Base-by-base conservation (phyloP, 192 early-diverging fungal species). In the Backusella tuberculispora region DNA sequence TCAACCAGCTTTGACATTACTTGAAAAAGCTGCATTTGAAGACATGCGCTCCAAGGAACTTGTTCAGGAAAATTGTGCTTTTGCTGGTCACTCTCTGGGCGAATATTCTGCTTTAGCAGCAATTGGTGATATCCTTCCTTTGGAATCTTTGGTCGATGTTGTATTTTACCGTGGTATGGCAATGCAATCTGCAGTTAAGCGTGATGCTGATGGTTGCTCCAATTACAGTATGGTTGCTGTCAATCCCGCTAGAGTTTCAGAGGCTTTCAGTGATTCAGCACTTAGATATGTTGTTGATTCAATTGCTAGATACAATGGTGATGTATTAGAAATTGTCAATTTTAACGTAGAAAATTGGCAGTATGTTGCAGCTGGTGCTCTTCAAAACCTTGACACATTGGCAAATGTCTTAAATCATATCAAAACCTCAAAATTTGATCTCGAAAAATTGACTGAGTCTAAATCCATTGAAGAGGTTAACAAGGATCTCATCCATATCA, bases 321-420 rank as follows among this genome's bases (percentile, higher is more conserved):
- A 90, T 48, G 83, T 97, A 14, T 80, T 97, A 70, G 97, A 98
- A 76, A 96, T 97, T 74, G 96, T 98, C 81, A 98, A 98, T 84
- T 96, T 90, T 89, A 98, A 98, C 85, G 96, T 98, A 63, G 95
- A 96, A 81, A 96, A 96, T 85, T 92, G 94, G 89, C 96, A 98
- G 84, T 98, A 98, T 72, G 95, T 98, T 13, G 91, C 94, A 79
- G 94, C 96, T 64, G 96, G 96, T 82, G 90, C 94, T 67, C 83
- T 95, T 65, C 82, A 88, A 69, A 90, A 90, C 81, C 83, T 98
- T 63, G 95, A 97, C 50, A 87, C 88, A 24, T 86, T 98, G 68
- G 88, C 94, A 21, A 86, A 86, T 66, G 91, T 95, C 63, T 82
- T 98, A 47, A 96, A 97, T 86, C 91, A 92, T 84, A 84, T 96